Evolutionary conservation across 83 land plant genomes (phyloP).

Genomic region (Thuja plicata): DNA sequence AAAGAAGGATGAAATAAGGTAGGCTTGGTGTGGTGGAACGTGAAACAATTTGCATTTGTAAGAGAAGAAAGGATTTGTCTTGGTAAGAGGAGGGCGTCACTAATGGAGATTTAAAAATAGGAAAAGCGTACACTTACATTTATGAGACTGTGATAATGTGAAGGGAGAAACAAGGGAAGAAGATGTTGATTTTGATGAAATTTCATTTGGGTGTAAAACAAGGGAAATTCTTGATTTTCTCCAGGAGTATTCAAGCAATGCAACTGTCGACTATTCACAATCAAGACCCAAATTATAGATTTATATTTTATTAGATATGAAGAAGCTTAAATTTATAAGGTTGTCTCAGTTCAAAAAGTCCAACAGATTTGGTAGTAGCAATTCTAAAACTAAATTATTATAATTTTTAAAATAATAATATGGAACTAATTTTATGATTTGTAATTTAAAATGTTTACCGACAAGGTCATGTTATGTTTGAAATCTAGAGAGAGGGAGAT

Average conservation of each 20-base stretch:
- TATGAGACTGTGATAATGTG: background rate
- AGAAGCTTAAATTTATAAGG: background rate
- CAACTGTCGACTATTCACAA: background rate
- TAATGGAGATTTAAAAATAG: too few species aligned
- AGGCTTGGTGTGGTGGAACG: too few species aligned
- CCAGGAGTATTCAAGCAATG: background rate
- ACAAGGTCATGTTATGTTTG: too few species aligned
- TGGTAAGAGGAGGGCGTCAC: too few species aligned
- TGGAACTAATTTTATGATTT: too few species aligned
- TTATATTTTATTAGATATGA: background rate
- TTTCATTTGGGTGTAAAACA: background rate
- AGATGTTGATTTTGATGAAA: background rate
- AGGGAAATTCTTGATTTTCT: background rate
- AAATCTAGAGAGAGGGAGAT: too few species aligned
- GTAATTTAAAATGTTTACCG: too few species aligned
- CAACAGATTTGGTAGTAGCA: background rate
- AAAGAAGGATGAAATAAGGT: too few species aligned
- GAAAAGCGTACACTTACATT: too few species aligned
- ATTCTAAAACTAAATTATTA: background rate
- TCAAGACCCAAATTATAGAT: background rate
- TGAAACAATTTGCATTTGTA: too few species aligned
- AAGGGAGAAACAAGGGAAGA: background rate
- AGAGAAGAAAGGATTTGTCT: too few species aligned
- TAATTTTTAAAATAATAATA: too few species aligned
- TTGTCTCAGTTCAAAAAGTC: background rate